Evolutionary conservation across 371 early-diverging fungal species (phyloP), one percentile per base, ranked within the genome.

Genomic region (Smittium culicis): DNA sequence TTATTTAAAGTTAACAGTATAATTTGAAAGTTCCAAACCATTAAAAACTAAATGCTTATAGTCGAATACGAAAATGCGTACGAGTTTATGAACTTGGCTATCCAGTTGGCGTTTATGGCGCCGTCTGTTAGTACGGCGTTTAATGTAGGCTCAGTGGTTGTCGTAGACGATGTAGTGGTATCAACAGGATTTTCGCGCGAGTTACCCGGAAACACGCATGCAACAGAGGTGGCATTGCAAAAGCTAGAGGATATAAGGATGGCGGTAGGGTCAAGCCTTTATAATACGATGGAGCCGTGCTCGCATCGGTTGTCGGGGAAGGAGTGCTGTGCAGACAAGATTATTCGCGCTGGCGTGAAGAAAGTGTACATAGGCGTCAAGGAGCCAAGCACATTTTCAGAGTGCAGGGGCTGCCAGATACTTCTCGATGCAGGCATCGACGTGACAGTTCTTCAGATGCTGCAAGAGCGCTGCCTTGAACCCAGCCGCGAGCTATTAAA

Each of bases 101-200:
- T 93, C 68, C 82, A 78, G 34, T 80, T 91, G 72, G 94, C 95
- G 2, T 76, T 85, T 58, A 72, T 81, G 54, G 92, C 91, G 2
- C 74, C 76, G 16, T 90, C 94, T 2, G 86, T 86, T 27, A 81
- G 81, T 2, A 79, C 85, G 0, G 96, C 94, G 0, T 96, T 92
- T 72, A 90, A 89, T 71, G 97, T 96, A 17, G 97, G 97, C 16
- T 94, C 94, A 0, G 86, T 89, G 0, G 78, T 92, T 17, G 88
- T 90, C 16, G 62, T 64, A 34, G 77, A 73, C 1, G 64, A 69
- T 20, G 67, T 69, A 35, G 71, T 76, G 24, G 69, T 72, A 34
- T 62, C 76, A 17, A 75, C 76, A 5, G 76, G 76, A 0, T 76
- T 67, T 61, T 76, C 76, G 27, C 70, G 76, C 2, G 76, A 76